Base-by-base conservation (phyloP, 805 yeast species). In the Candida tammaniensis region DNA sequence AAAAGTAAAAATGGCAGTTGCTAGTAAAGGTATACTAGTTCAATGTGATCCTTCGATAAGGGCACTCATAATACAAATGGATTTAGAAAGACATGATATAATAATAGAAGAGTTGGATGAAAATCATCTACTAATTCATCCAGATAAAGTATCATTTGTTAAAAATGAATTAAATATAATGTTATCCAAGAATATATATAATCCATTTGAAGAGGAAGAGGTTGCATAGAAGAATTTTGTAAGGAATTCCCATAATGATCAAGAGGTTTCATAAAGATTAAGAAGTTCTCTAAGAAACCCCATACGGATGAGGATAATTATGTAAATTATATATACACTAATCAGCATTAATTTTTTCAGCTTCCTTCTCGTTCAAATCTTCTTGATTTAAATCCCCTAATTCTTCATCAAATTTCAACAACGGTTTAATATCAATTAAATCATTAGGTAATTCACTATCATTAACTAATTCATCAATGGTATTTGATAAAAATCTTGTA, bases 1-100 rank as follows among this genome's bases (percentile, higher is more conserved):
- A n/a, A n/a, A n/a, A n/a, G n/a, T n/a, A n/a, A 28, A 14, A 9
- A 68, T 68, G 74, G 64, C 66, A 15, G 59, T 67, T 5, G 74
- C 74, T 9, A 55, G 63, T 30, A 64, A 61, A 42, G 72, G 74
- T 9, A 65, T 64, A 0, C 46, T 68, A 24, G 69, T 68, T 12
- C 69, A 57, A 38, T 68, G 97, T 56, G 98, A 91, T 55, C 98
- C 98, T 1, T 86, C 97, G 1, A 88, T 91, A 43, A 74, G 80
- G 43, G 96, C 98, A 0, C 67, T 91, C 31, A 86, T 91, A 2
- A 61, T 91, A 15, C 83, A 80, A 54, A 83, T 91, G 27, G 98
- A 93, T 57, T 64, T 86, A 0, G 76, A 78, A 17, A 62, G 71
- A 23, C 82, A 86, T 39, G 95, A 88, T 46, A 81, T 93, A 2